phyloP scores from a whole-genome alignment of 768 basidiomycete species.

The Exidia glandulosa region DNA sequence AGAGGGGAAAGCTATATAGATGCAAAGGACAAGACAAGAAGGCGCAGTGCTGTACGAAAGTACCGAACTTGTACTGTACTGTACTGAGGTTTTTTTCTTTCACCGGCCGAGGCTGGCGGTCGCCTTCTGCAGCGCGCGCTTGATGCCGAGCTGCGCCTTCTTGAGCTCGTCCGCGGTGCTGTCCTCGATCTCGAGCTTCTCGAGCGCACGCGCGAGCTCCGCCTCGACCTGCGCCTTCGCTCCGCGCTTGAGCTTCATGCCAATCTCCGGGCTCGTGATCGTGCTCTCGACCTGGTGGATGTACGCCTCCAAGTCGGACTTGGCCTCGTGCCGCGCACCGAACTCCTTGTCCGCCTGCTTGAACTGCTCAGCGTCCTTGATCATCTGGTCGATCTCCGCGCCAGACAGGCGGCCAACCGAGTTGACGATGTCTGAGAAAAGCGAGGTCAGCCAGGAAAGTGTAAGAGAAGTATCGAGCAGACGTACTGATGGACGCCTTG shows the following conservation, averaged over 20 bases:
- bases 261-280: constrained; percentile 92
- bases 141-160: constrained; percentile 91
- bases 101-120: constrained; percentile 72
- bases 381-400: constrained; percentile 99
- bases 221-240: constrained; percentile 90
- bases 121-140: constrained; percentile 96
- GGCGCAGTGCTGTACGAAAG: no score
- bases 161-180: constrained; percentile 88
- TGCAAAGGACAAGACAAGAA: no score
- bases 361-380: constrained; percentile 98
- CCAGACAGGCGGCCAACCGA: constrained; percentile 96
- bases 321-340: constrained; percentile 95
- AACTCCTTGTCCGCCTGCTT: constrained; percentile 97
- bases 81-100: constrained; percentile 16
- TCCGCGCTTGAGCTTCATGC: constrained; percentile 98
- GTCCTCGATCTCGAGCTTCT: constrained; percentile 97
- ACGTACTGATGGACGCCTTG: constrained; percentile 92
- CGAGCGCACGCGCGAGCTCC: constrained; percentile 94
- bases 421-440: constrained; percentile 86
- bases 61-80: no score
- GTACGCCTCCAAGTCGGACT: constrained; percentile 96
- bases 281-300: constrained; percentile 94
- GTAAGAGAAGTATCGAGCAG: constrained; percentile 8
- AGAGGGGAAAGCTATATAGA: no score
- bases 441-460: constrained; percentile 2